A percentile compares a stretch with the other conserved stretches of the same genome.
Evolutionary conservation across 768 basidiomycete genomes (phyloP).

Genomic region (Flagelloscypha sp.): DNA sequence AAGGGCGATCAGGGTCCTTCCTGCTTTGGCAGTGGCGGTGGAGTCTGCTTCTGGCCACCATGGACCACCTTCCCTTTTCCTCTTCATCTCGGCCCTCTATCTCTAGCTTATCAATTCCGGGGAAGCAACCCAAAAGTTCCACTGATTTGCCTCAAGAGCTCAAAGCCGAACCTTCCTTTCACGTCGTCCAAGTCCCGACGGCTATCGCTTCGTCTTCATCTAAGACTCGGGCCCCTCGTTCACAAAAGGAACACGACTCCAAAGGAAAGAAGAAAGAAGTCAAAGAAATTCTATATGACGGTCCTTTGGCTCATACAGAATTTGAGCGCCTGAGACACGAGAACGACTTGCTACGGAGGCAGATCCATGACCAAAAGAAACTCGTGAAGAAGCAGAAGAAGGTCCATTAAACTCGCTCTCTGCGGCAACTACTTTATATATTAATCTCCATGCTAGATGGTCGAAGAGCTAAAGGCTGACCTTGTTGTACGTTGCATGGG

Average conservation of each 20-base stretch:
- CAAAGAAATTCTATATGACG: slow-evolving; percentile 13
- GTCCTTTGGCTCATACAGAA: slow-evolving; percentile 37
- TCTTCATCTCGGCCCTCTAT: too few species aligned
- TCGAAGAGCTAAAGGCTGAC: slow-evolving; percentile 45
- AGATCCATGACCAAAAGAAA: slow-evolving; percentile 40
- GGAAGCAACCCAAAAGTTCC: too few species aligned
- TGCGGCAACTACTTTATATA: not conserved
- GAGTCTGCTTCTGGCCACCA: too few species aligned
- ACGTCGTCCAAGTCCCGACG: too few species aligned
- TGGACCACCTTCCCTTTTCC: too few species aligned
- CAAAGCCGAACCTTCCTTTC: too few species aligned
- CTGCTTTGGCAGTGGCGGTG: slow-evolving; percentile 3
- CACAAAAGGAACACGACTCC: slow-evolving; percentile 7
- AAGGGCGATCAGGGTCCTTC: slow-evolving; percentile 1
- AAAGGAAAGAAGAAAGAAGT: slow-evolving; percentile 10
- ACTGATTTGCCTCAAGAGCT: too few species aligned
- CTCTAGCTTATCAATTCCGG: too few species aligned
- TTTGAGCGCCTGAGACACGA: slow-evolving; percentile 50
- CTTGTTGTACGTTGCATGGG: slow-evolving; percentile 26
- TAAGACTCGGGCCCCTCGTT: slow-evolving; percentile 3
- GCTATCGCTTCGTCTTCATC: not conserved
- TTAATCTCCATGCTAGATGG: slow-evolving; percentile 27
- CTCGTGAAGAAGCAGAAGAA: slow-evolving; percentile 46
- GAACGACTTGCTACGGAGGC: slow-evolving; percentile 45
- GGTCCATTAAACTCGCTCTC: slow-evolving; percentile 24